These are phyloP conservation scores for Diaporthe destruens DNA, from an alignment of 2,329 filamentous ascomycete species.

Conservation along the genomic window DNA sequence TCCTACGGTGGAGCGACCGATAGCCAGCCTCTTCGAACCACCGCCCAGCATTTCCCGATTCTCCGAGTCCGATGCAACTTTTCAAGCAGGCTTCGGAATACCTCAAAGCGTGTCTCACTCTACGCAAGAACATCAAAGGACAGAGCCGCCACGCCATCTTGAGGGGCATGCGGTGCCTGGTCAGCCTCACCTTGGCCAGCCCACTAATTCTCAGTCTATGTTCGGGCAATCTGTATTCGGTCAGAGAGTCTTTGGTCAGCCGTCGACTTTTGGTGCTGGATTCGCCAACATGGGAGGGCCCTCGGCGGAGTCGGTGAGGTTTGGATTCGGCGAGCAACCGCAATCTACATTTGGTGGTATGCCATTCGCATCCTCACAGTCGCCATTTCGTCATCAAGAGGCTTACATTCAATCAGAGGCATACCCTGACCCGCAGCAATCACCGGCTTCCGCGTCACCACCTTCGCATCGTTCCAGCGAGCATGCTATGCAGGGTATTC, in stretches of 20 bases:
- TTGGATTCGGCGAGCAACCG: slow-evolving; percentile 39
- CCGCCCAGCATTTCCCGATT: not conserved
- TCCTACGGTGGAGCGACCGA: not conserved
- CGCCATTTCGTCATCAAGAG: not conserved
- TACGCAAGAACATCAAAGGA: slow-evolving; percentile 1
- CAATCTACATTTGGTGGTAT: slow-evolving; percentile 21
- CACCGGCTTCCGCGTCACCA: slow-evolving; percentile 1
- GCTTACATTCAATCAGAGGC: slow-evolving; percentile 33
- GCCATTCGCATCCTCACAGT: slow-evolving; percentile 22
- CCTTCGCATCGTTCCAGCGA: slow-evolving; percentile 16
- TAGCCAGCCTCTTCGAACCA: slow-evolving; percentile 9
- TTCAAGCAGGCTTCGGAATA: slow-evolving; percentile 15
- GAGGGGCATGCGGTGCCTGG: slow-evolving; percentile 12
- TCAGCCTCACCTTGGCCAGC: slow-evolving; percentile 20
- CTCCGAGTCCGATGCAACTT: not conserved
- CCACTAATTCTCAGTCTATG: not conserved
- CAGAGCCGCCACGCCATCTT: not conserved
- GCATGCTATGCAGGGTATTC: slow-evolving; percentile 47
- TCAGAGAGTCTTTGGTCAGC: not conserved
- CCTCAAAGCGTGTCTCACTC: not conserved
- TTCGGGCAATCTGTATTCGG: slow-evolving; percentile 26
- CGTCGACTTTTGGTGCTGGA: slow-evolving; percentile 3
- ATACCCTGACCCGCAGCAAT: slow-evolving; percentile 32
- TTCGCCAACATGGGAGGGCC: slow-evolving; percentile 24
- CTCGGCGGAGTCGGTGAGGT: slow-evolving; percentile 35